phyloP scores from a whole-genome alignment of 148 eudicot species.

The Arctostaphylos glauca region DNA sequence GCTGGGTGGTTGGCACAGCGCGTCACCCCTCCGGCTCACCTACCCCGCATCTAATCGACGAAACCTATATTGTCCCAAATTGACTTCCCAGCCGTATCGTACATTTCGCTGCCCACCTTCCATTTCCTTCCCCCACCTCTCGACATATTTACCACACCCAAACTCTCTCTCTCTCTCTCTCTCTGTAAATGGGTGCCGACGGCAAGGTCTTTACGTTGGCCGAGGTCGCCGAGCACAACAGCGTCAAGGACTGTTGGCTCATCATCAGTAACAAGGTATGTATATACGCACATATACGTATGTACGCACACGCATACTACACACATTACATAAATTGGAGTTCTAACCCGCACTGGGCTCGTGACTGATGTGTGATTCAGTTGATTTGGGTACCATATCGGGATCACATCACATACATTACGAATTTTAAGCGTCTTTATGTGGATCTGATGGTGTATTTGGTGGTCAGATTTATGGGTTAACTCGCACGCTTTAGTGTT shows the following conservation, averaged over 20 bases:
- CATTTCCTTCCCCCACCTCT: background rate
- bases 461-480: background rate
- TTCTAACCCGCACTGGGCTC: background rate
- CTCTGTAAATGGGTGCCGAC: conserved; percentile 40
- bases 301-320: too few species aligned
- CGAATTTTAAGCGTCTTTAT: background rate
- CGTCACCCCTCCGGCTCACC: background rate
- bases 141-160: too few species aligned
- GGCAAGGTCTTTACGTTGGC: conserved; percentile 61
- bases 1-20: background rate
- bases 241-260: conserved; percentile 83
- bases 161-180: background rate
- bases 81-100: background rate
- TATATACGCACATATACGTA: too few species aligned
- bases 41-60: background rate
- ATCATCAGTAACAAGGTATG: conserved; percentile 74
- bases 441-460: background rate
- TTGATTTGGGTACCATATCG: background rate
- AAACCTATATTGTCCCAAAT: background rate
- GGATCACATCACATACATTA: background rate
- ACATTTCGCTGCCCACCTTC: background rate
- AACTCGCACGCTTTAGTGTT: background rate
- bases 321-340: too few species aligned
- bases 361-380: background rate
- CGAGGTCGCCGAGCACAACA: conserved; percentile 69